Conservation (phyloP, 352 stramenopile species). For the Peronospora farinosa region DNA sequence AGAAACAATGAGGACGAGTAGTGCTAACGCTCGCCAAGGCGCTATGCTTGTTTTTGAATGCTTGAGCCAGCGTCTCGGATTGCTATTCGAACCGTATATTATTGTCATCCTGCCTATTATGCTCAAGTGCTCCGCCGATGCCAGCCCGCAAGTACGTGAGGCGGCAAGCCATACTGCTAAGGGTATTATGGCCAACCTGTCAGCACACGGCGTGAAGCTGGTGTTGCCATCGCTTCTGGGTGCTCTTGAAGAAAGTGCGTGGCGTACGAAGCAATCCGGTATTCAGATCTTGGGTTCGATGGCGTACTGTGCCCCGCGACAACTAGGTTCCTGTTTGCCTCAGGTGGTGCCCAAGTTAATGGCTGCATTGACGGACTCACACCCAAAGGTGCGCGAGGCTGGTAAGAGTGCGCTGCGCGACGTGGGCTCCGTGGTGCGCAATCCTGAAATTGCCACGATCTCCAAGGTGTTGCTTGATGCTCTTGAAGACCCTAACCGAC, state of each 20-base stretch:
- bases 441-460: slow-evolving; percentile 97
- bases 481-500: slow-evolving; percentile 91
- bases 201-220: slow-evolving; percentile 97
- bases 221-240: slow-evolving; percentile 96
- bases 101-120: slow-evolving; percentile 98
- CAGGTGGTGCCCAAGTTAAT: slow-evolving; percentile 98
- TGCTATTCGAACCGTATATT: slow-evolving; percentile 98
- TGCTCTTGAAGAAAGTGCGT: slow-evolving; percentile 90
- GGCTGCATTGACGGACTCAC: slow-evolving; percentile 95
- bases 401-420: slow-evolving; percentile 94
- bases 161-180: slow-evolving; percentile 92
- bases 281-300: slow-evolving; percentile 97
- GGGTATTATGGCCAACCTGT: slow-evolving; percentile 98
- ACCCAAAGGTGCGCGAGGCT: slow-evolving; percentile 96
- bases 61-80: slow-evolving; percentile 91
- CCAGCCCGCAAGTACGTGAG: slow-evolving; percentile 93
- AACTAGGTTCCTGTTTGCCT: slow-evolving; percentile 96
- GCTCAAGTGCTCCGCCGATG: slow-evolving; percentile 96
- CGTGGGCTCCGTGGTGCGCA: slow-evolving; percentile 97
- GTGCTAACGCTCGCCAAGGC: slow-evolving; percentile 84
- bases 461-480: slow-evolving; percentile 91
- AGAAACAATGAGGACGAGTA: slow-evolving; percentile 70
- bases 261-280: slow-evolving; percentile 98
- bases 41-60: slow-evolving; percentile 97
- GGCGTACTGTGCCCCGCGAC: slow-evolving; percentile 97